Evolutionary conservation across 768 basidiomycete species (phyloP), one percentile per base, ranked within the genome.

Genomic region (Xerocomus potaroensis): DNA sequence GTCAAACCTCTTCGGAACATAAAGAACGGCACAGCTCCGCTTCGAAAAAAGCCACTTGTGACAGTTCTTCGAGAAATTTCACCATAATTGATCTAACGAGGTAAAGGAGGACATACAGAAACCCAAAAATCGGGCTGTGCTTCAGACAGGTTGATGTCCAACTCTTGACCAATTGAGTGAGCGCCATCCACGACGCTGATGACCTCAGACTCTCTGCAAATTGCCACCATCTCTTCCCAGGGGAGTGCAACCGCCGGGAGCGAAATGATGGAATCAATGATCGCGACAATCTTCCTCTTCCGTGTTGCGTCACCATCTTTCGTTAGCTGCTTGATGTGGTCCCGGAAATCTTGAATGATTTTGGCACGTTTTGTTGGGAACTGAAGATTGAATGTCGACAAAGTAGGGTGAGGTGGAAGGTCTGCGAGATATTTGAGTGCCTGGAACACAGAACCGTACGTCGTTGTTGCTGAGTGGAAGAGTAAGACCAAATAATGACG

Each of bases 41-140:
- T 87, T 84, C 3, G 79, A 73, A 55, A 74, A 82, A 2, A 91
- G 67, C 90, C 91, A 94, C 65, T 93, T 92, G 66, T 92, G 86
- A 53, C 84, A 85, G 56, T 91, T 91, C 80, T 87, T 43, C 12
- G 2, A 5, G 26, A 9, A 33, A 45, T 10, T 12, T 3, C 27
- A 21, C 34, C 22, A 40, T 16, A 21, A 39, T 15, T 6, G 15
- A 1, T 30, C 18, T 10, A 16, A n/a, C 3, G 12, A 30, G 23
- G 23, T 19, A 27, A 14, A 24, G 18, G 34, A 15, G 3, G 4
- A 69, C 78, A 19, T 50, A 88, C 87, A 27, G 87, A 83, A 19
- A 84, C 69, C 81, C 82, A 90, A 58, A 91, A 89, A 64, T 92
- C 90, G 10, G 85, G 85, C 41, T 72, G 68, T 0, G 66, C 66